These are phyloP conservation scores for Dendrobium huoshanense DNA, from an alignment of 106 monocot genomes.

Conservation along the genomic window DNA sequence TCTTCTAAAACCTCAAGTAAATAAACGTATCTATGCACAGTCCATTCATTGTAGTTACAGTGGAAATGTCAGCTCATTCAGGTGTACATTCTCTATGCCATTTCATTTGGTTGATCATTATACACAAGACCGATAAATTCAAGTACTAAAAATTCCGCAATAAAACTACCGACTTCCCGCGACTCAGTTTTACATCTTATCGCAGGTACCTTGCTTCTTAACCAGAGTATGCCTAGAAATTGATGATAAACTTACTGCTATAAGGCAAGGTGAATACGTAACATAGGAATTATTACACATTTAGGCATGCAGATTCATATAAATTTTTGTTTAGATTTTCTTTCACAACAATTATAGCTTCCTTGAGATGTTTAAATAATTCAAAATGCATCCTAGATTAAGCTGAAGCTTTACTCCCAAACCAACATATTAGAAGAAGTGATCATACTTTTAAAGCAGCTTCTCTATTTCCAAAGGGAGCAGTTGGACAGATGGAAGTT, in stretches of 20 bases:
- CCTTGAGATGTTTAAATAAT: background rate
- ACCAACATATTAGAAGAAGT: background rate
- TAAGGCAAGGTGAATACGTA: no score
- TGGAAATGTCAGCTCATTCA: background rate
- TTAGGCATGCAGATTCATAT: background rate
- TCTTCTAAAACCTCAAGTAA: background rate
- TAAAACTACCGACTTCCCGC: no score
- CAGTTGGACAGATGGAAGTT: constrained; percentile 66
- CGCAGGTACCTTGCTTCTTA: background rate
- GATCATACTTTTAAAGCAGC: constrained; percentile 71
- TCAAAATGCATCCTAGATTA: background rate
- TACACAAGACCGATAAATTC: background rate
- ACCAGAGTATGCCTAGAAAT: background rate
- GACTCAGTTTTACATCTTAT: background rate
- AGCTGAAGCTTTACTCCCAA: background rate
- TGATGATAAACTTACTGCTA: no score
- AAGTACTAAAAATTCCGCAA: background rate
- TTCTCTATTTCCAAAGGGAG: constrained; percentile 89
- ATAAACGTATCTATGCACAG: background rate
- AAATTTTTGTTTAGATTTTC: background rate
- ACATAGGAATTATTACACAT: no score
- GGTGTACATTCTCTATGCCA: background rate
- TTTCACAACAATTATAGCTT: background rate
- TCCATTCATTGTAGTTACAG: background rate
- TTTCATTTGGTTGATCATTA: background rate